Conservation (phyloP, 306 rosid species). For the Medicago arabica region DNA sequence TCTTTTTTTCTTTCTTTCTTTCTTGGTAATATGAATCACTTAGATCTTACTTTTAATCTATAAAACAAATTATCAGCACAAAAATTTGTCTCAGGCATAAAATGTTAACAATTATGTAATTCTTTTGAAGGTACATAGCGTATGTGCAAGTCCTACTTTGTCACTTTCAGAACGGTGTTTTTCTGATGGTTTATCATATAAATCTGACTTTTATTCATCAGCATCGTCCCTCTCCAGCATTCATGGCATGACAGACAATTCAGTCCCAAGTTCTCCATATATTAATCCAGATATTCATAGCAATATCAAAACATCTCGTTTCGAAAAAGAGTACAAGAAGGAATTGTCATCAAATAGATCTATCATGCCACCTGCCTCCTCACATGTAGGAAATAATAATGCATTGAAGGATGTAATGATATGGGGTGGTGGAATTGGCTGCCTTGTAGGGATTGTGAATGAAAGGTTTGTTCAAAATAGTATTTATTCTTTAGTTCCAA, state of each 20-base stretch:
- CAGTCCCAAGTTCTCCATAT: slow-evolving; percentile 63
- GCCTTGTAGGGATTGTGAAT: slow-evolving; percentile 52
- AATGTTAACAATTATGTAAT: slow-evolving; percentile 41
- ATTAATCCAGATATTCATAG: slow-evolving; percentile 51
- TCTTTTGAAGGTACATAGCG: slow-evolving; percentile 70
- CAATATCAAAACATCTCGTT: slow-evolving; percentile 43
- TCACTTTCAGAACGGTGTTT: slow-evolving; percentile 79
- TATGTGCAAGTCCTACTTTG: slow-evolving; percentile 77
- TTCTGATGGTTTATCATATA: slow-evolving; percentile 78
- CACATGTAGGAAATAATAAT: slow-evolving; percentile 52
- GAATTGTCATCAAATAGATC: slow-evolving; percentile 46
- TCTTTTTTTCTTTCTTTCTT: not conserved
- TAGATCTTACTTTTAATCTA: slow-evolving; percentile 12
- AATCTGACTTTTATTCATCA: slow-evolving; percentile 58
- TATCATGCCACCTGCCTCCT: slow-evolving; percentile 46
- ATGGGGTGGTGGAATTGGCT: slow-evolving; percentile 83
- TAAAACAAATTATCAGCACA: not conserved
- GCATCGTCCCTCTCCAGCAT: slow-evolving; percentile 54
- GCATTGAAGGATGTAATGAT: slow-evolving; percentile 78
- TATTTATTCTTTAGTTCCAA: slow-evolving; percentile 66
- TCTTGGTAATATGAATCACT: slow-evolving; percentile 21
- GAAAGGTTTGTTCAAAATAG: slow-evolving; percentile 48
- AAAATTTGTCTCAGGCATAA: slow-evolving; percentile 8
- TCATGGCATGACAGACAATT: slow-evolving; percentile 48
- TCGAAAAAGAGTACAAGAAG: slow-evolving; percentile 46